Evolutionary conservation across 768 basidiomycete species (phyloP).

Genomic region (Naganishia kalamii): DNA sequence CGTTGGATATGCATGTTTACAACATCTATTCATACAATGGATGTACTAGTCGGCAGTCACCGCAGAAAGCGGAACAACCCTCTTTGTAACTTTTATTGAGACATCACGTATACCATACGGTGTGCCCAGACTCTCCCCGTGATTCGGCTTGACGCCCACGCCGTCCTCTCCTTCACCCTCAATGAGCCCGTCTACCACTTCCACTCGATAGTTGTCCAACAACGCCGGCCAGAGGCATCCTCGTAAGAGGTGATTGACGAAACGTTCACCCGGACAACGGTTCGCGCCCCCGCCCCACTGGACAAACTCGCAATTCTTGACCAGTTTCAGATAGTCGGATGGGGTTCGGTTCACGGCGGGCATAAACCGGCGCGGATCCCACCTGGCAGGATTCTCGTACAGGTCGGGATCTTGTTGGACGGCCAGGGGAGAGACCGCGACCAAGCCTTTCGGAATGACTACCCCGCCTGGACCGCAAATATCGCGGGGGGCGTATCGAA

Average conservation of each 20-base stretch:
- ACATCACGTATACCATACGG: constrained; percentile 5
- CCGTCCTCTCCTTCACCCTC: constrained; percentile 1
- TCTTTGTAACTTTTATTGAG: constrained; percentile 5
- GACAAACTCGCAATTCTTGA: neutral
- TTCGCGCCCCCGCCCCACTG: neutral
- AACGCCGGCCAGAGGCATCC: constrained; percentile 8
- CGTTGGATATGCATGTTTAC: too few relatives aligned
- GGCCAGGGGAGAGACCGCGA: neutral
- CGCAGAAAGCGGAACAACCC: constrained; percentile 1
- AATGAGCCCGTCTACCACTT: constrained; percentile 6
- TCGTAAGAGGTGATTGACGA: neutral
- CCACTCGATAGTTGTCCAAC: constrained; percentile 9
- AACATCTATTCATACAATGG: too few relatives aligned
- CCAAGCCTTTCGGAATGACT: neutral
- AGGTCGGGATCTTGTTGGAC: neutral
- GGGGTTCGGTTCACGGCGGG: neutral
- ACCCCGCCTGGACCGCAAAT: neutral
- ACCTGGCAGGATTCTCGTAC: neutral
- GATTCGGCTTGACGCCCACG: neutral
- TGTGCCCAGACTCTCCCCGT: neutral
- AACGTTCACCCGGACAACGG: neutral
- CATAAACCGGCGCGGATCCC: neutral
- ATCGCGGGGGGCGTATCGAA: neutral
- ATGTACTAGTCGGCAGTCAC: too few relatives aligned
- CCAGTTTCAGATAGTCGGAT: neutral